Evolutionary conservation across 1,284 basidiomycete genomes (phyloP).

Genomic region (Microbotryomycetes sp.): DNA sequence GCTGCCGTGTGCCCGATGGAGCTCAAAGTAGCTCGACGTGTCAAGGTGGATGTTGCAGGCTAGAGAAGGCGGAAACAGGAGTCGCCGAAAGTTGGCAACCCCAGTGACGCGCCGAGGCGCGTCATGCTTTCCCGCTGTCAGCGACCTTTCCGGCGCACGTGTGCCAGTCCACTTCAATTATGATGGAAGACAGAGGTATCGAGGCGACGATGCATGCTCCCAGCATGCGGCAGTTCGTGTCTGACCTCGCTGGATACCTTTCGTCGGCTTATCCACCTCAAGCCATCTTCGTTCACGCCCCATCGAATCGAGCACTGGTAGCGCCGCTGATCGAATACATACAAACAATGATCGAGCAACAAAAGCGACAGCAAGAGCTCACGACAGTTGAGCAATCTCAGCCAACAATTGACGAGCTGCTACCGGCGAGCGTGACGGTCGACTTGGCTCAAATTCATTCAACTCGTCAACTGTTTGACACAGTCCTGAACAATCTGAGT

Average conservation of each 20-base stretch:
- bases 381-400: background rate
- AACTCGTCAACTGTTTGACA: constrained; percentile 21
- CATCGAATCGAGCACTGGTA: constrained; percentile 11
- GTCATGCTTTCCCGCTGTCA: no score
- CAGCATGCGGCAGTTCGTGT: constrained; percentile 16
- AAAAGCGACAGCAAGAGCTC: background rate
- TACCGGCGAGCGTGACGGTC: constrained; percentile 20
- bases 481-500: constrained; percentile 10
- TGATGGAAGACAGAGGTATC: background rate
- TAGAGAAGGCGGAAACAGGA: background rate
- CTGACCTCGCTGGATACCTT: constrained; percentile 8
- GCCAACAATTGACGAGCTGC: constrained; percentile 14
- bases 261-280: constrained; percentile 22
- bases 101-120: constrained; percentile 1
- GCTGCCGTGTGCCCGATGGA: no score
- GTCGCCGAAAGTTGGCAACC: background rate
- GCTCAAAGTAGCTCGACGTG: no score
- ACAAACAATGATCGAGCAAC: background rate
- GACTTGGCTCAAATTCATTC: constrained; percentile 19
- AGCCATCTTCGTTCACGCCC: constrained; percentile 28
- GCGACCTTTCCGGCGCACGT: background rate
- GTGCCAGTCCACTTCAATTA: background rate
- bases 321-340: background rate
- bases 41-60: no score
- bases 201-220: background rate